phyloP scores from a whole-genome alignment of 305 asterid species.

The Solanum hybrid region DNA sequence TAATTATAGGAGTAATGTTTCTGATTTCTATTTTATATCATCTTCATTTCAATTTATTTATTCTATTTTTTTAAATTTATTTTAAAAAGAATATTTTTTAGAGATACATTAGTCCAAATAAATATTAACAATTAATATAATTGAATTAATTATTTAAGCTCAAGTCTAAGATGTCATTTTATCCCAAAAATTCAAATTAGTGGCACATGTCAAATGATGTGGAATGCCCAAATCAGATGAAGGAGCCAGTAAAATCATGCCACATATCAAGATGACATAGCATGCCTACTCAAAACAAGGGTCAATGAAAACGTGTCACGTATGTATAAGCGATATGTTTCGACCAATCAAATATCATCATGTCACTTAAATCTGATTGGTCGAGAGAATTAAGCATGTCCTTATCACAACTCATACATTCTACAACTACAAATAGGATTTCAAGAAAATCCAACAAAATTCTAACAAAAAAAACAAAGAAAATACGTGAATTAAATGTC shows the following conservation, averaged over 20 bases:
- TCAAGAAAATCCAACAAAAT: background rate
- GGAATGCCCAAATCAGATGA: too few relatives aligned
- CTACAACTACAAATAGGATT: background rate
- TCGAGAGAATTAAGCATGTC: background rate
- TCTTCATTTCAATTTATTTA: background rate
- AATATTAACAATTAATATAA: too few relatives aligned
- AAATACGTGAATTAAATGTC: background rate
- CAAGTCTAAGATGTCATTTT: background rate
- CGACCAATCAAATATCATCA: background rate
- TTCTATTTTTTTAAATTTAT: too few relatives aligned
- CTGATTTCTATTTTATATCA: background rate
- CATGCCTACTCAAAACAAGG: too few relatives aligned
- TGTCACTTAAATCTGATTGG: too few relatives aligned
- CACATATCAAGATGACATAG: background rate
- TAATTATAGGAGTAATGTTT: background rate
- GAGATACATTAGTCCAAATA: too few relatives aligned
- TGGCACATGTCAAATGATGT: too few relatives aligned
- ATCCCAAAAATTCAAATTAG: background rate
- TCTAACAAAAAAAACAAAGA: too few relatives aligned
- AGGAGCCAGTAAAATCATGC: background rate
- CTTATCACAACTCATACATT: background rate
- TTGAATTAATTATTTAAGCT: too few relatives aligned
- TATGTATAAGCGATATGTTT: too few relatives aligned
- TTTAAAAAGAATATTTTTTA: too few relatives aligned
- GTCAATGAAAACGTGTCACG: background rate